Evolutionary conservation across 257 asterid genomes (phyloP).

Genomic region (Scutellaria barbata): DNA sequence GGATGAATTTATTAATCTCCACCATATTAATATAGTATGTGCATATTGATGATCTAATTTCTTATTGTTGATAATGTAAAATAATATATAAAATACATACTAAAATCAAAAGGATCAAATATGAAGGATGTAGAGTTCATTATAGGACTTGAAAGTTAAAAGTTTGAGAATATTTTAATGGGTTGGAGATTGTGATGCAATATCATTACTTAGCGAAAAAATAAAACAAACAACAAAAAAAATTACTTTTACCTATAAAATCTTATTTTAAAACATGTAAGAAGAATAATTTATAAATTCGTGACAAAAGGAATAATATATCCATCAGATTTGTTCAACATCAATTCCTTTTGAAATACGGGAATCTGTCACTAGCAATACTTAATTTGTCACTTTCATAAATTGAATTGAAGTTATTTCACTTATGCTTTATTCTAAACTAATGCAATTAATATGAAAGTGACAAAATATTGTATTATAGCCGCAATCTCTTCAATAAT

Average conservation of each 20-base stretch:
- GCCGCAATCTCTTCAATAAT: constrained; percentile 9
- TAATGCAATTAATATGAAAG: constrained; percentile 15
- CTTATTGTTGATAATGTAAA: too few relatives aligned
- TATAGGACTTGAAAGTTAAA: too few relatives aligned
- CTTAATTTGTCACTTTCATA: constrained; percentile 26
- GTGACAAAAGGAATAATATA: constrained; percentile 6
- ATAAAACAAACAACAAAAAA: too few relatives aligned
- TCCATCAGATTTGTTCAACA: constrained; percentile 21
- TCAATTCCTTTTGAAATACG: constrained; percentile 26
- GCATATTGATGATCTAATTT: too few relatives aligned
- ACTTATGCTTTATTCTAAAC: constrained; percentile 8
- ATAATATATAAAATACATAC: too few relatives aligned
- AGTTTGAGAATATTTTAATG: too few relatives aligned
- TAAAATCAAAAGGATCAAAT: too few relatives aligned
- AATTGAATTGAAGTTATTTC: constrained; percentile 12
- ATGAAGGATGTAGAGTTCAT: too few relatives aligned
- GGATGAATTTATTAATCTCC: too few relatives aligned
- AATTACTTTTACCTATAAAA: neutral
- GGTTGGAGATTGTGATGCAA: too few relatives aligned
- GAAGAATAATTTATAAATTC: neutral
- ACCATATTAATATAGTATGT: too few relatives aligned
- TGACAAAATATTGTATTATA: constrained; percentile 12
- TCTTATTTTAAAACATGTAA: neutral
- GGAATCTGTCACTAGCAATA: constrained; percentile 29
- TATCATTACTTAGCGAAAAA: too few relatives aligned